These are phyloP conservation scores for Kluyveromyces nonfermentans DNA, from an alignment of 805 yeast species.

Conservation along the genomic window DNA sequence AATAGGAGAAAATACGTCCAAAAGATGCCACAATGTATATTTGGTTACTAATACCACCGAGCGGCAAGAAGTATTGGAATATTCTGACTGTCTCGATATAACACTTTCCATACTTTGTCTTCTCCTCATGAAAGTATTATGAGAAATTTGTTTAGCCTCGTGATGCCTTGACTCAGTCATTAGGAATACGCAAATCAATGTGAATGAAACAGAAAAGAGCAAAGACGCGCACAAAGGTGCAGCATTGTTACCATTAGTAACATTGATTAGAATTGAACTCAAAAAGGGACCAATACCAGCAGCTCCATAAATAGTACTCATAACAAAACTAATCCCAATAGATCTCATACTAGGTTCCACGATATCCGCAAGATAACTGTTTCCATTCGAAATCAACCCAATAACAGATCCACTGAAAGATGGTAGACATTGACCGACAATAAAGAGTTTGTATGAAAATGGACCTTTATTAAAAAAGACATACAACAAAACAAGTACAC, in stretches of 20 bases:
- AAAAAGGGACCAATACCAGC: slow-evolving; percentile 56
- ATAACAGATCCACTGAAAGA: slow-evolving; percentile 56
- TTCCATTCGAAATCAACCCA: slow-evolving; percentile 46
- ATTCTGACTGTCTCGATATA: slow-evolving; percentile 21
- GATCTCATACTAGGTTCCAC: slow-evolving; percentile 53
- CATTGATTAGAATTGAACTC: slow-evolving; percentile 35
- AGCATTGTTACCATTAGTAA: slow-evolving; percentile 21
- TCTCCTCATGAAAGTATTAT: slow-evolving; percentile 29
- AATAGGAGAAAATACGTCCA: slow-evolving; percentile 38
- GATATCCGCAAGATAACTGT: slow-evolving; percentile 68
- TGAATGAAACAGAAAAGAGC: slow-evolving; percentile 24
- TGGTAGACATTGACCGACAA: slow-evolving; percentile 37
- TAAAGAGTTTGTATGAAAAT: slow-evolving; percentile 32
- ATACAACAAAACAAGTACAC: slow-evolving; percentile 13
- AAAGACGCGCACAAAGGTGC: slow-evolving; percentile 27
- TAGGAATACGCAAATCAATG: slow-evolving; percentile 30
- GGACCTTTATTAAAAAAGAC: slow-evolving; percentile 29
- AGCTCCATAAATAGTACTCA: slow-evolving; percentile 53
- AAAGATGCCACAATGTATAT: slow-evolving; percentile 9
- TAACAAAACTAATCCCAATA: slow-evolving; percentile 46
- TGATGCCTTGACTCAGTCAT: slow-evolving; percentile 59
- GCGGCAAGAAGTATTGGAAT: slow-evolving; percentile 6
- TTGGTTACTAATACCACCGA: slow-evolving; percentile 2
- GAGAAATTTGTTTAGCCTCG: slow-evolving; percentile 43
- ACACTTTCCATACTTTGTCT: slow-evolving; percentile 22